Percentiles rank a stretch among this genome's conserved stretches.
Evolutionary conservation across 2,329 filamentous ascomycete species (phyloP).

Genomic region (Mycocentrospora acerina): DNA sequence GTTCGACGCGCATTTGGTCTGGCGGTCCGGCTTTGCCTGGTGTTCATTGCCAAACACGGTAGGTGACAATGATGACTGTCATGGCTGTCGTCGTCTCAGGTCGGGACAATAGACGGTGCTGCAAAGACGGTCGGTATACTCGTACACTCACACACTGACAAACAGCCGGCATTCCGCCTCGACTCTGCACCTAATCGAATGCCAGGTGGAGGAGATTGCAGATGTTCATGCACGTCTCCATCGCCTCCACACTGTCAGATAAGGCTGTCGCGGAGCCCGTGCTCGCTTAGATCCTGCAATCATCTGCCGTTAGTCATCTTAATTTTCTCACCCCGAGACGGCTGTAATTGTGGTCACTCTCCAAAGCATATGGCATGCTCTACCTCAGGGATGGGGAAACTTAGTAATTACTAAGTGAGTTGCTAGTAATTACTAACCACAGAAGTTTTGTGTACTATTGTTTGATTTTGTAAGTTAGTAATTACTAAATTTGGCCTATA

Average conservation of each 20-base stretch:
- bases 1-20: neutral
- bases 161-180: slow-evolving; percentile 1
- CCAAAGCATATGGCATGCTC: too few species aligned
- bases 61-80: too few species aligned
- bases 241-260: slow-evolving; percentile 4
- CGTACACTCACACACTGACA: slow-evolving; percentile 1
- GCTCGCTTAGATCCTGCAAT: slow-evolving; percentile 12
- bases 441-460: too few species aligned
- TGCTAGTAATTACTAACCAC: too few species aligned
- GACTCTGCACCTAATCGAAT: neutral
- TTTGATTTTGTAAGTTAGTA: too few species aligned
- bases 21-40: too few species aligned
- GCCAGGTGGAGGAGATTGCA: slow-evolving; percentile 1
- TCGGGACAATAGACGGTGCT: too few species aligned
- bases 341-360: neutral
- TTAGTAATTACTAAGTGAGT: too few species aligned
- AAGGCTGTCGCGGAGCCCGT: slow-evolving; percentile 9
- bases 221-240: slow-evolving; percentile 9
- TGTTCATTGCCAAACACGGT: too few species aligned
- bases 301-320: slow-evolving; percentile 9
- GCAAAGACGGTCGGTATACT: slow-evolving; percentile 2
- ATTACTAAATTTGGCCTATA: too few species aligned
- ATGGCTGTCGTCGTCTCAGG: too few species aligned
- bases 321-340: neutral
- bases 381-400: too few species aligned